These are phyloP conservation scores for Trichoderma erinaceum DNA, from an alignment of 495 filamentous ascomycete species.

Conservation along the genomic window DNA sequence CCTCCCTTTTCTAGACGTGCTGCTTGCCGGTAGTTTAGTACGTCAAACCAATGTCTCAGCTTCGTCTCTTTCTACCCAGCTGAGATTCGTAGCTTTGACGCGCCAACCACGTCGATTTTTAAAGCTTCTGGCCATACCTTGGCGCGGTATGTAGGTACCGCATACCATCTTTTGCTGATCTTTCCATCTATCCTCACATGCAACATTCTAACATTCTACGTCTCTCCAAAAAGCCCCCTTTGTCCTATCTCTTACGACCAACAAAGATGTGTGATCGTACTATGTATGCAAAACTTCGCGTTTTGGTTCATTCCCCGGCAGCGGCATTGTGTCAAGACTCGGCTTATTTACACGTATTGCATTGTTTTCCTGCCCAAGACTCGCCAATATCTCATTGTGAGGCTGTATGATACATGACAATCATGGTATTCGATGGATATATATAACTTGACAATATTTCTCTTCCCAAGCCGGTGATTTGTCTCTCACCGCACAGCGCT, in stretches of 20 bases:
- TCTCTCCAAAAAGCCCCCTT: too few relatives aligned
- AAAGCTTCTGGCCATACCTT: neutral
- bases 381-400: neutral
- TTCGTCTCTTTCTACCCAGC: neutral
- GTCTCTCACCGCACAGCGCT: neutral
- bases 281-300: neutral
- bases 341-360: neutral
- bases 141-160: neutral
- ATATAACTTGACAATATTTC: neutral
- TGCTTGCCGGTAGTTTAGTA: neutral
- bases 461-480: neutral
- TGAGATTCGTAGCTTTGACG: neutral
- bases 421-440: neutral
- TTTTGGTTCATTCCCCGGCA: neutral
- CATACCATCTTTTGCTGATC: neutral
- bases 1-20: neutral
- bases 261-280: neutral
- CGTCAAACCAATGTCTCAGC: neutral
- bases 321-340: neutral
- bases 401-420: neutral
- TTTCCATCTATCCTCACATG: neutral
- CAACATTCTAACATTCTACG: neutral
- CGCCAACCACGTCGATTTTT: neutral
- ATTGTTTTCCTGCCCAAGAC: neutral
- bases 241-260: neutral